Evolutionary conservation across 495 filamentous ascomycete genomes (phyloP).

Genomic region (Clohesyomyces aquaticus): DNA sequence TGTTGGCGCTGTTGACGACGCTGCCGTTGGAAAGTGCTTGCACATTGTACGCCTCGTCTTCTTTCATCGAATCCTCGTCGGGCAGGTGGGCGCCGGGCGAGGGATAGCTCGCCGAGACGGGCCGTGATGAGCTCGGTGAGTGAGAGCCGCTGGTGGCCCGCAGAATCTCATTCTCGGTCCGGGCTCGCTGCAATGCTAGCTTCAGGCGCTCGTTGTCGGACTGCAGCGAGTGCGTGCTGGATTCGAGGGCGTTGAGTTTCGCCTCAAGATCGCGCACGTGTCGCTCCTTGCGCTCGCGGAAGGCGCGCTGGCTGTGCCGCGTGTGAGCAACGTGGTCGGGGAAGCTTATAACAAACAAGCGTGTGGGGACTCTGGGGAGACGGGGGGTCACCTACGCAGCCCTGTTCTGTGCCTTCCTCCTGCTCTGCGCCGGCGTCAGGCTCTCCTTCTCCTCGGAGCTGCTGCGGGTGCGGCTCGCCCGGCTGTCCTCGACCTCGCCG

Average conservation of each 20-base stretch:
- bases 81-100: conserved; percentile 45
- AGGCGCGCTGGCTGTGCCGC: conserved; percentile 79
- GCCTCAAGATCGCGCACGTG: conserved; percentile 91
- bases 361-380: conserved; percentile 8
- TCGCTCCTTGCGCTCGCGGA: conserved; percentile 93
- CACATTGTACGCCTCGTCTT: conserved; percentile 41
- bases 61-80: conserved; percentile 25
- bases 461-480: conserved; percentile 36
- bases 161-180: conserved; percentile 91
- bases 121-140: conserved; percentile 34
- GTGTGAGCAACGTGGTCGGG: conserved; percentile 13
- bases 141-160: conserved; percentile 66
- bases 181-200: conserved; percentile 75
- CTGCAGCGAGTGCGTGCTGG: conserved; percentile 56
- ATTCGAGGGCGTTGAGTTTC: conserved; percentile 76
- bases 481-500: conserved; percentile 34
- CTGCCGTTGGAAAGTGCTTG: conserved; percentile 64
- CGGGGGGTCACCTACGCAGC: conserved; percentile 74
- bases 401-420: conserved; percentile 93
- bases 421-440: conserved; percentile 75
- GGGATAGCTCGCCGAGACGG: conserved; percentile 38
- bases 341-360: too few relatives aligned
- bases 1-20: conserved; percentile 55
- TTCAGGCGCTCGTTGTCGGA: conserved; percentile 84
- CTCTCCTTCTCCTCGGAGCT: conserved; percentile 66